A percentile compares a stretch with the other conserved stretches of the same genome.
Conservation (phyloP, 2,329 filamentous ascomycete genomes). For the Pseudogymnoascus verrucosus region DNA sequence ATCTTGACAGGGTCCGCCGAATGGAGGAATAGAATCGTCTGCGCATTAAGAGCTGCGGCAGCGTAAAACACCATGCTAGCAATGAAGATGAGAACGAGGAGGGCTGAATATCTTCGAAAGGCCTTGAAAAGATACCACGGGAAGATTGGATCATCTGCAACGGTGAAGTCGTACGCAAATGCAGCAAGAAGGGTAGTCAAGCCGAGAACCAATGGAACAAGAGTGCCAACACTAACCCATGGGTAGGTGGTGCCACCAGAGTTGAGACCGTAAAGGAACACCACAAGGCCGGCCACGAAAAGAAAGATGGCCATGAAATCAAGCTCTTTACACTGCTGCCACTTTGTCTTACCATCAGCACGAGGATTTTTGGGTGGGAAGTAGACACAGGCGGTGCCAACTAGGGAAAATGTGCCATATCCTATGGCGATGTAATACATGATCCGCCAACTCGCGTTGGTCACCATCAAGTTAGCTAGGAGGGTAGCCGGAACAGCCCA, state of each 20-base stretch:
- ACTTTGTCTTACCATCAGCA: conserved; percentile 26
- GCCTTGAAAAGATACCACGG: background rate
- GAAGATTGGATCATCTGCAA: background rate
- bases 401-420: conserved; percentile 27
- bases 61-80: conserved; percentile 36
- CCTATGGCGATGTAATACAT: conserved; percentile 38
- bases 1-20: background rate
- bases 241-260: no score
- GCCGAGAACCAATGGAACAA: no score
- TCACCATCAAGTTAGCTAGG: conserved; percentile 30
- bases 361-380: conserved; percentile 28
- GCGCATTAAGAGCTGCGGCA: conserved; percentile 17
- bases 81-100: conserved; percentile 33
- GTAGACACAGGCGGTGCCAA: conserved; percentile 22
- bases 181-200: no score
- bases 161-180: background rate
- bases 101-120: background rate
- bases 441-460: conserved; percentile 36
- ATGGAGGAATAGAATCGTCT: conserved; percentile 16
- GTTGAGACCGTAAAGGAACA: no score
- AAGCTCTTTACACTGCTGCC: conserved; percentile 26
- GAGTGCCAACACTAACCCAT: no score
- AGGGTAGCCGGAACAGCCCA: conserved; percentile 22
- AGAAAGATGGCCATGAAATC: conserved; percentile 20
- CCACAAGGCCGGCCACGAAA: background rate